Percentiles rank a stretch among this genome's conserved stretches.
Evolutionary conservation across 2,329 filamentous ascomycete genomes (phyloP).

Genomic region (Sarocladium brachiariae): DNA sequence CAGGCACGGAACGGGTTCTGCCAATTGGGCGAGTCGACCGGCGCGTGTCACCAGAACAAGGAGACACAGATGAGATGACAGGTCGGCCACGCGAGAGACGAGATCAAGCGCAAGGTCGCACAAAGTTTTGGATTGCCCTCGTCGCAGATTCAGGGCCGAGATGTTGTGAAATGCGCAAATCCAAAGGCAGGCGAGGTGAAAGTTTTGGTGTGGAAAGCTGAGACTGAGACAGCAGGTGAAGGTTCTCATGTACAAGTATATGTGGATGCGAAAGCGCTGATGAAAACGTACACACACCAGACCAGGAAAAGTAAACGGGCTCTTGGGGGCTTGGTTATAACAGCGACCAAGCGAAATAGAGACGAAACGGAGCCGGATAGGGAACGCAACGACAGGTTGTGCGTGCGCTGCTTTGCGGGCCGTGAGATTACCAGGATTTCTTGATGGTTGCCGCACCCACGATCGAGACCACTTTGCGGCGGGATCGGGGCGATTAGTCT

Average conservation of each 20-base stretch:
- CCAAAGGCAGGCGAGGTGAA: not conserved
- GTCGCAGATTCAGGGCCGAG: constrained; percentile 1
- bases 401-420: constrained; percentile 2
- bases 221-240: too few relatives aligned
- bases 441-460: constrained; percentile 2
- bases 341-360: not conserved
- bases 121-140: constrained; percentile 3
- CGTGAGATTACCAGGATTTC: constrained; percentile 6
- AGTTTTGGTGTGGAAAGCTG: too few relatives aligned
- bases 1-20: not conserved
- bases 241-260: not conserved
- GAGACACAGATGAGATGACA: constrained; percentile 8
- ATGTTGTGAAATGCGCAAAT: not conserved
- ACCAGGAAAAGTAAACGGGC: not conserved
- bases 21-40: not conserved
- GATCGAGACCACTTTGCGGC: constrained; percentile 4
- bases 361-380: constrained; percentile 8
- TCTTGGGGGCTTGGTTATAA: not conserved
- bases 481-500: not conserved
- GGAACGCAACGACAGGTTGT: not conserved
- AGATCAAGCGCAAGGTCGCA: not conserved
- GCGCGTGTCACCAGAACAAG: constrained; percentile 1
- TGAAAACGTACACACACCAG: not conserved
- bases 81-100: not conserved
- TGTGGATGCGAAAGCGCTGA: not conserved